These are phyloP conservation scores for Abrus precatorius DNA, from an alignment of 306 rosid genomes.

Conservation along the genomic window DNA sequence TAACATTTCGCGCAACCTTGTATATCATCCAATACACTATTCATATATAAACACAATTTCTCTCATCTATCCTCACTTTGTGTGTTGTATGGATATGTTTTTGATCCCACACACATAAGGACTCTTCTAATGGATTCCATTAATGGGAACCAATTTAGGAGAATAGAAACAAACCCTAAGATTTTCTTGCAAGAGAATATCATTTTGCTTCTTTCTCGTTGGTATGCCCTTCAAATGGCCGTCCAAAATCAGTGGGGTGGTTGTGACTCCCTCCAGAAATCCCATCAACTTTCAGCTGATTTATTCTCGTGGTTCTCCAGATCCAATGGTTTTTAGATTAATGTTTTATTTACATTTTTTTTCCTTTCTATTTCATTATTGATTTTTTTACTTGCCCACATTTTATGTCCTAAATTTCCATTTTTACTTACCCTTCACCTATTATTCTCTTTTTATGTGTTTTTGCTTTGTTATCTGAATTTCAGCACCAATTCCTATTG, in stretches of 20 bases:
- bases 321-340: conserved; percentile 53
- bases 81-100: conserved; percentile 42
- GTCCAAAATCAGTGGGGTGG: conserved; percentile 81
- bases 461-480: neutral
- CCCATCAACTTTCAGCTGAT: conserved; percentile 65
- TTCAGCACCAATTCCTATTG: conserved; percentile 61
- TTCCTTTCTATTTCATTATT: neutral
- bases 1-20: conserved; percentile 25
- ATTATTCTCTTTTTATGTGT: neutral
- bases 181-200: conserved; percentile 47
- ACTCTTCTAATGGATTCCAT: conserved; percentile 47
- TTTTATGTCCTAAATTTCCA: neutral
- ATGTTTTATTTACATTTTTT: neutral
- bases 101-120: conserved; percentile 26
- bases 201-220: conserved; percentile 65
- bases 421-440: neutral
- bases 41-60: neutral
- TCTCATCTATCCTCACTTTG: conserved; percentile 25
- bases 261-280: conserved; percentile 69
- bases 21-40: neutral
- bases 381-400: neutral
- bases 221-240: conserved; percentile 87
- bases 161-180: conserved; percentile 28
- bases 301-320: conserved; percentile 65
- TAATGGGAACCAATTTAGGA: neutral